A percentile compares a stretch with the other conserved stretches of the same genome.
Conservation (phyloP, 2,329 filamentous ascomycete genomes). For the Didymosphaeria variabile region DNA sequence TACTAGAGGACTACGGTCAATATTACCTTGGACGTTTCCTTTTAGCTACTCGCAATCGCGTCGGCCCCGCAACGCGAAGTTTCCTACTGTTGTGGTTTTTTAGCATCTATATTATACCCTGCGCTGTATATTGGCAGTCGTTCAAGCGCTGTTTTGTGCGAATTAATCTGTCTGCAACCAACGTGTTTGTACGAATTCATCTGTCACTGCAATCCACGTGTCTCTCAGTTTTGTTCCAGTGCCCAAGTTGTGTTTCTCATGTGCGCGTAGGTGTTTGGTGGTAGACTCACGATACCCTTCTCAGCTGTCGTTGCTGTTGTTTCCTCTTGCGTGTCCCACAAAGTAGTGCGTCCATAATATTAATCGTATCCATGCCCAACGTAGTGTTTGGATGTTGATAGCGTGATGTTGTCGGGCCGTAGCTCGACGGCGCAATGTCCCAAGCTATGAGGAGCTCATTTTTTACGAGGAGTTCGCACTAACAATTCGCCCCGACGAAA, state of each 20-base stretch:
- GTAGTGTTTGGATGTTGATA: not conserved
- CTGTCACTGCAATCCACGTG: too few species aligned
- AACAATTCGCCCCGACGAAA: too few species aligned
- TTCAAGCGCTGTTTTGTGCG: slow-evolving; percentile 11
- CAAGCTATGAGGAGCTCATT: too few species aligned
- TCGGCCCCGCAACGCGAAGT: not conserved
- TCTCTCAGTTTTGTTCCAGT: not conserved
- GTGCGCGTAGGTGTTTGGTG: not conserved
- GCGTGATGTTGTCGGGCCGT: not conserved
- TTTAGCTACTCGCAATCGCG: slow-evolving; percentile 5
- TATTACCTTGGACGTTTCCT: slow-evolving; percentile 7
- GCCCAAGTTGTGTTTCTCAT: not conserved
- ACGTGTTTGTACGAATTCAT: too few species aligned
- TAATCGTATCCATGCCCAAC: not conserved
- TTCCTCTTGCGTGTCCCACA: not conserved
- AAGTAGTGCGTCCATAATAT: too few species aligned
- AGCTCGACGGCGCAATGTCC: not conserved
- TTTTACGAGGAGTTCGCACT: too few species aligned
- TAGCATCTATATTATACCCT: slow-evolving; percentile 15
- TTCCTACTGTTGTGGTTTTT: not conserved
- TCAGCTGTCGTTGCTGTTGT: not conserved
- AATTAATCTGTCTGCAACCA: not conserved
- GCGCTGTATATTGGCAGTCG: not conserved
- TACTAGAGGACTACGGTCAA: slow-evolving; percentile 12
- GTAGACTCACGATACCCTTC: not conserved